Evolutionary conservation across 495 filamentous ascomycete species (phyloP), one percentile per base, ranked within the genome.

Genomic region (Talaromyces ruber): DNA sequence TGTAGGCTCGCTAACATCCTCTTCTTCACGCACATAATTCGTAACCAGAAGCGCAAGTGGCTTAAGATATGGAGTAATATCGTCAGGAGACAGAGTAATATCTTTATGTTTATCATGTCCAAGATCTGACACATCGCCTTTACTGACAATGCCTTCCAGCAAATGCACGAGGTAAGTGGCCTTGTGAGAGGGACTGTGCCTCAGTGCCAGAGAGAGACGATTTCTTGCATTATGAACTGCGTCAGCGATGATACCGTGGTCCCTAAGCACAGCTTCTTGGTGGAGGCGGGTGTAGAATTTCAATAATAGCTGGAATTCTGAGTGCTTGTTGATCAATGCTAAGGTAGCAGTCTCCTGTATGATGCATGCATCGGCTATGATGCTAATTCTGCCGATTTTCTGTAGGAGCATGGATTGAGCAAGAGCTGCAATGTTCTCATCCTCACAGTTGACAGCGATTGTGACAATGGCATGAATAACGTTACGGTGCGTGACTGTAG

Each of bases 341-440:
- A 98, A 74, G 5, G 79, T 71, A 32, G 92, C 91, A 25, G 90
- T 84, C 39, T 95, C 93, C 22, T 81, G 85, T 52, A 98, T 86
- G 54, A 98, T 93, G 59, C 85, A 86, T 12, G 87, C 82, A 76
- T 97, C 92, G 7, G 96, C 86, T 1, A 81, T 71, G 62, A 81
- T 75, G 68, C 82, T 93, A 39, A 97, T 80, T 67, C 92, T 93
- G 8, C 88, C 86, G 64, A 97, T 84, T 70, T 98, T 95, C 67
- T 98, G 94, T 7, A 96, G 75, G 18, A 98, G 82, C 89, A 98
- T 97, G 4, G 92, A 93, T 67, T 96, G 89, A n/a, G 92, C 92
- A 59, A 98, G 79, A 12, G 93, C 95, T 24, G 87, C 93, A 52
- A 98, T 94, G 73, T 97, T 96, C 37, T 91, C 86, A 64, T 98